These are phyloP conservation scores for Quercus bicolor DNA, from an alignment of 306 rosid genomes.

Conservation along the genomic window DNA sequence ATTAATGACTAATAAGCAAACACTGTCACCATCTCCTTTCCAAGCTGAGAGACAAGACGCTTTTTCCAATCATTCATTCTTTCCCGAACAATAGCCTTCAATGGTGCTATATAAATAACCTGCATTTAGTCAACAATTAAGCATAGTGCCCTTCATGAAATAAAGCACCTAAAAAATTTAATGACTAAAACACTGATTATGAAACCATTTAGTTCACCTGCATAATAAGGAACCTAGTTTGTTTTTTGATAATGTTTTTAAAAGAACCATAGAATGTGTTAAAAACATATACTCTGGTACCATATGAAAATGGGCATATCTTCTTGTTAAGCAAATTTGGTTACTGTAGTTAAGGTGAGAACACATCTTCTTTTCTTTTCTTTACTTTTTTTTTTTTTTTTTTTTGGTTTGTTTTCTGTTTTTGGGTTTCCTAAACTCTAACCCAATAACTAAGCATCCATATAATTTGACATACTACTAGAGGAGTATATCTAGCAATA, in stretches of 20 bases:
- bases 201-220: neutral
- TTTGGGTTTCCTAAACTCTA: neutral
- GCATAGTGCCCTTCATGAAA: slow-evolving; percentile 10
- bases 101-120: slow-evolving; percentile 97
- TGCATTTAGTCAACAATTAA: slow-evolving; percentile 26
- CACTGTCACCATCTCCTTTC: slow-evolving; percentile 70
- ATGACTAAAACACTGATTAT: neutral
- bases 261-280: no score
- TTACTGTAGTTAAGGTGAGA: neutral
- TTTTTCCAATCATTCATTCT: slow-evolving; percentile 93
- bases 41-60: slow-evolving; percentile 77
- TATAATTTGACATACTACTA: neutral
- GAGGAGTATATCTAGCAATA: neutral
- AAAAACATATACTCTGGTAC: no score
- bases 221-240: neutral
- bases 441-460: neutral
- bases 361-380: neutral
- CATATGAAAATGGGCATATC: no score
- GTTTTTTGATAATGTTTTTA: neutral
- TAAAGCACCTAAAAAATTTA: slow-evolving; percentile 8
- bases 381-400: no score
- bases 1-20: neutral
- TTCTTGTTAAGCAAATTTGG: neutral
- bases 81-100: slow-evolving; percentile 97
- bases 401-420: no score